Evolutionary conservation across 208 protist genomes (phyloP).

Genomic region (Trypanosoma avium): DNA sequence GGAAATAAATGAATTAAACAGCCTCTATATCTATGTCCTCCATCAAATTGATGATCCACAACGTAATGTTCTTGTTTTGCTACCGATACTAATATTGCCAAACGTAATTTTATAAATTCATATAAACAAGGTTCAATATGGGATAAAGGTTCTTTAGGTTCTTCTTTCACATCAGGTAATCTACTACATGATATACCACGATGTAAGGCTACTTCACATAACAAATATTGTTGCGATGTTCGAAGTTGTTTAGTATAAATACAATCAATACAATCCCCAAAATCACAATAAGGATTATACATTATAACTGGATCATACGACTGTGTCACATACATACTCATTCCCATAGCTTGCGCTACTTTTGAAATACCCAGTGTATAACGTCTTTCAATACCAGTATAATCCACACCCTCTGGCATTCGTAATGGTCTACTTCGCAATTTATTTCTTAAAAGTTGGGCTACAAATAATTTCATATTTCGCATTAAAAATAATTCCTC

Average conservation of each 20-base stretch:
- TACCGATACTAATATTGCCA: slow-evolving; percentile 67
- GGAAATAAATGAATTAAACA: slow-evolving; percentile 87
- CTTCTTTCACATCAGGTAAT: slow-evolving; percentile 48
- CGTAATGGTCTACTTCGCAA: slow-evolving; percentile 65
- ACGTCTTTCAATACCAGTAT: slow-evolving; percentile 78
- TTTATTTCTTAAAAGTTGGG: slow-evolving; percentile 81
- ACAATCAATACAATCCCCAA: slow-evolving; percentile 84
- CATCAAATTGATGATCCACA: slow-evolving; percentile 82
- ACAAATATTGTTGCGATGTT: slow-evolving; percentile 74
- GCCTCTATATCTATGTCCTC: slow-evolving; percentile 79
- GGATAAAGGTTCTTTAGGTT: slow-evolving; percentile 61
- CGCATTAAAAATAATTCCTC: slow-evolving; percentile 90
- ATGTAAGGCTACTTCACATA: slow-evolving; percentile 83
- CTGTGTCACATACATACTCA: slow-evolving; percentile 83
- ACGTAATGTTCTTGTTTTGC: slow-evolving; percentile 88
- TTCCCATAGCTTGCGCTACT: slow-evolving; percentile 82
- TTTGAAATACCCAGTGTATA: slow-evolving; percentile 78
- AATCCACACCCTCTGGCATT: slow-evolving; percentile 81
- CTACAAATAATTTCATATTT: slow-evolving; percentile 82
- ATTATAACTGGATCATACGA: slow-evolving; percentile 80
- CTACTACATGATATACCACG: slow-evolving; percentile 71
- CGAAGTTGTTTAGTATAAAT: slow-evolving; percentile 85
- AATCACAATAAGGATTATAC: slow-evolving; percentile 72
- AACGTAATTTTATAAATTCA: slow-evolving; percentile 80
- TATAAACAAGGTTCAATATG: slow-evolving; percentile 83